phyloP scores from a whole-genome alignment of 352 stramenopile genomes.

The Globisporangium iwayamae region DNA sequence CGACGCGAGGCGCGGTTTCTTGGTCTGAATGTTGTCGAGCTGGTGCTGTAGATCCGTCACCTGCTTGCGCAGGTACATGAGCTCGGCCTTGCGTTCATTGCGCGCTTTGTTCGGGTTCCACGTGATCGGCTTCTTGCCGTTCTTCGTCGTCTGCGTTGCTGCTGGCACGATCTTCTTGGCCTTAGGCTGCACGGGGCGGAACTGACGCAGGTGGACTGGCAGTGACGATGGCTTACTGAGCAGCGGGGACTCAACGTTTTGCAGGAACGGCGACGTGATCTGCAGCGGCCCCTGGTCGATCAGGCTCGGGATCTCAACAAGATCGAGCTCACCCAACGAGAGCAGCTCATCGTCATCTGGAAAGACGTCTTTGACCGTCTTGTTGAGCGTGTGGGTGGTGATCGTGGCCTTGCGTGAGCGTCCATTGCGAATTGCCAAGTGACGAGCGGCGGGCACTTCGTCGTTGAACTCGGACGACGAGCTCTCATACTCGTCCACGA shows the following conservation, averaged over 20 bases:
- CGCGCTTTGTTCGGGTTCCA: conserved; percentile 15
- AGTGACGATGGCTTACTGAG: background rate
- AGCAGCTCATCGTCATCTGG: background rate
- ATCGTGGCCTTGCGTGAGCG: background rate
- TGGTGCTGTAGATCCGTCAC: conserved; percentile 20
- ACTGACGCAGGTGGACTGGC: background rate
- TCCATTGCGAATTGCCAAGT: background rate
- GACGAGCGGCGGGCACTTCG: background rate
- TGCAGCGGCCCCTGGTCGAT: background rate
- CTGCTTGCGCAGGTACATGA: conserved; percentile 26
- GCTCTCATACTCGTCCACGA: conserved; percentile 7
- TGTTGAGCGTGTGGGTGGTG: background rate
- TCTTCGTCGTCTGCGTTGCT: background rate
- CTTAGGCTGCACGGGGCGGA: background rate
- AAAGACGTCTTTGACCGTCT: background rate
- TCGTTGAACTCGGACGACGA: conserved; percentile 3
- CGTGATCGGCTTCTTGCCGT: background rate
- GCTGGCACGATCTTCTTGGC: background rate
- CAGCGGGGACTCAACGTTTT: background rate
- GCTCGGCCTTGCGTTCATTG: conserved; percentile 12
- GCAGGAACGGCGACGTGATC: background rate
- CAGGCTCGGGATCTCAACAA: conserved; percentile 1
- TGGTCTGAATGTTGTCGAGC: background rate
- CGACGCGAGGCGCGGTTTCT: background rate
- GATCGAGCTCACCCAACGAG: background rate